These are phyloP conservation scores for Nicotiana obtusifolia DNA, from an alignment of 257 asterid genomes.

Conservation along the genomic window DNA sequence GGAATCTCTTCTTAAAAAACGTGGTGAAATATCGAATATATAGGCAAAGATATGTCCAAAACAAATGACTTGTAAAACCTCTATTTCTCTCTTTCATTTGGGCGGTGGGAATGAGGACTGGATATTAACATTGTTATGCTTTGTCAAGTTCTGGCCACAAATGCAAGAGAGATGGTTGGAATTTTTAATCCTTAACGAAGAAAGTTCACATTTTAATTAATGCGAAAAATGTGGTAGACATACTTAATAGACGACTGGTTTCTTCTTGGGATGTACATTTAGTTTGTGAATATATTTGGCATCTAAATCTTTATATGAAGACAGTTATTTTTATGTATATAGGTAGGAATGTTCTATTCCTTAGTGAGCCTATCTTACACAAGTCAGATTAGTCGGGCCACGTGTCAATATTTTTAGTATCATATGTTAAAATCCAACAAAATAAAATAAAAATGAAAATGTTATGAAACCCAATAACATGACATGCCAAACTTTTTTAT, in stretches of 20 bases:
- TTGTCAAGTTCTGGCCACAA: neutral
- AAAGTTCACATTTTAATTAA: too few species aligned
- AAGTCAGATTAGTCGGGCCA: too few species aligned
- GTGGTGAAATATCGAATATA: neutral
- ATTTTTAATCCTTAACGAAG: neutral
- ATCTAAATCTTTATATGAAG: too few species aligned
- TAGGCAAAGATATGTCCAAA: neutral
- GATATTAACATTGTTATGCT: neutral
- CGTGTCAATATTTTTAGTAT: too few species aligned
- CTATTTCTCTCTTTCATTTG: neutral
- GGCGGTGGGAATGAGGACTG: neutral
- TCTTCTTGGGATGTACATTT: too few species aligned
- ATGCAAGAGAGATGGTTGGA: neutral
- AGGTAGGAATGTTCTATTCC: neutral
- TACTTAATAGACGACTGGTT: too few species aligned
- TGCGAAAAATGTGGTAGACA: too few species aligned
- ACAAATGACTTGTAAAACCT: neutral
- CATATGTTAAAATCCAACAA: too few species aligned
- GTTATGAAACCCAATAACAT: too few species aligned
- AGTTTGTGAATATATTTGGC: neutral
- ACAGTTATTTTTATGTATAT: too few species aligned
- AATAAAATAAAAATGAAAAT: too few species aligned
- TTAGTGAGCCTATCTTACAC: too few species aligned
- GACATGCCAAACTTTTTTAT: neutral
- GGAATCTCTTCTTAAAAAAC: neutral